A percentile compares a stretch with the other conserved stretches of the same genome.
Conservation (phyloP, 768 basidiomycete species). For the Xerocomus potaroensis region DNA sequence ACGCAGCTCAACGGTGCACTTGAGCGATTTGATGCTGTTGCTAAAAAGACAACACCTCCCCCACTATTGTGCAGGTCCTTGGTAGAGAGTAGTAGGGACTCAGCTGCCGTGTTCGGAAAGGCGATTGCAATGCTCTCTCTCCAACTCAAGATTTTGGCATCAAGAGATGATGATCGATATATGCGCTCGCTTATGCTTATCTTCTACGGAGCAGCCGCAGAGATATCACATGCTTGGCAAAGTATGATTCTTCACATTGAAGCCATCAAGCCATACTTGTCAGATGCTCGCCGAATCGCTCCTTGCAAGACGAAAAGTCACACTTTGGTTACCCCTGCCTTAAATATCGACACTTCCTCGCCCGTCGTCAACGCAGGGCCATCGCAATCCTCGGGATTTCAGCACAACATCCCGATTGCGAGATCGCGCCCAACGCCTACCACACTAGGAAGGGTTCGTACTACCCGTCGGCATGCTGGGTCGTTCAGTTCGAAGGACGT, state of each 20-base stretch:
- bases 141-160: conserved; percentile 74
- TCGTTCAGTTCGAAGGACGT: conserved; percentile 93
- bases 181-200: conserved; percentile 81
- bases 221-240: conserved; percentile 85
- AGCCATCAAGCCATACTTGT: conserved; percentile 61
- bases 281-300: conserved; percentile 38
- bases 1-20: conserved; percentile 79
- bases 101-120: conserved; percentile 78
- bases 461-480: conserved; percentile 81
- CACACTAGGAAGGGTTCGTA: conserved; percentile 43
- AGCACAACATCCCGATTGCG: conserved; percentile 25
- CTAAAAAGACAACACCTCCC: conserved; percentile 64
- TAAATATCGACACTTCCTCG: conserved; percentile 23
- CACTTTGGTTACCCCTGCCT: conserved; percentile 23
- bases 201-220: conserved; percentile 85
- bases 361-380: conserved; percentile 25
- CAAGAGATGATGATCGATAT: conserved; percentile 80
- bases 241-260: conserved; percentile 68
- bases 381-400: conserved; percentile 21
- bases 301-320: conserved; percentile 27
- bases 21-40: conserved; percentile 85
- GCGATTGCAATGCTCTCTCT: conserved; percentile 79
- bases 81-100: conserved; percentile 80
- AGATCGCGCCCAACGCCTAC: conserved; percentile 27
- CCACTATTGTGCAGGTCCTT: conserved; percentile 70